phyloP scores from a whole-genome alignment of 2,329 filamentous ascomycete species.

The Xylaria sp. region DNA sequence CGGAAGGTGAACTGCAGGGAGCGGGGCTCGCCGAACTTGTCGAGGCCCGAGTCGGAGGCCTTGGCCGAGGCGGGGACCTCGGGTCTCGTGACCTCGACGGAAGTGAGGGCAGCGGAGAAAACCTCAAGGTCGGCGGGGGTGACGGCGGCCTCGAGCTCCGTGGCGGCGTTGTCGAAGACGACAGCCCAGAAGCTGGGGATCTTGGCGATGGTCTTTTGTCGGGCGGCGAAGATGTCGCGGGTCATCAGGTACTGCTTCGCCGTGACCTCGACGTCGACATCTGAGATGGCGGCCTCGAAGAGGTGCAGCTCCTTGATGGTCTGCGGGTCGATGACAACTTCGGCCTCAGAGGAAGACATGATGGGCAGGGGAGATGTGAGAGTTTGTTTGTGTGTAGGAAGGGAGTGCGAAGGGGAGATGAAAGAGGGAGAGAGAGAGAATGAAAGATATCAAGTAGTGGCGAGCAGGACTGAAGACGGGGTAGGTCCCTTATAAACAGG shows the following conservation, averaged over 20 bases:
- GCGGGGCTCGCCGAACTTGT: conserved; percentile 66
- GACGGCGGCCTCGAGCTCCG: conserved; percentile 72
- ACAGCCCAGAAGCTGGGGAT: conserved; percentile 76
- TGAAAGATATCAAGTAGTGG: conserved; percentile 15
- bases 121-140: conserved; percentile 68
- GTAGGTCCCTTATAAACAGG: conserved; percentile 30
- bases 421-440: conserved; percentile 9
- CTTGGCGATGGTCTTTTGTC: conserved; percentile 64
- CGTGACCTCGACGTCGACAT: conserved; percentile 49
- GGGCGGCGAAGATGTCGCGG: conserved; percentile 62
- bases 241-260: conserved; percentile 50
- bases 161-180: conserved; percentile 67
- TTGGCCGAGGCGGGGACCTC: conserved; percentile 52
- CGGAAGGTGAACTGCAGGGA: conserved; percentile 65
- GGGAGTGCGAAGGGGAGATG: not conserved
- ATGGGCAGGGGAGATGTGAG: conserved; percentile 41
- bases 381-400: conserved; percentile 3
- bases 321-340: conserved; percentile 47
- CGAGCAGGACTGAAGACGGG: conserved; percentile 11
- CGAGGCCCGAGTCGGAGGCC: conserved; percentile 49
- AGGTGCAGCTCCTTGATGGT: conserved; percentile 51
- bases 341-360: conserved; percentile 43
- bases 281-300: conserved; percentile 47
- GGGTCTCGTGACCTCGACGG: conserved; percentile 60
- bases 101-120: conserved; percentile 65